Evolutionary conservation across 768 basidiomycete species (phyloP), one percentile per base, ranked within the genome.

Genomic region (Ramaria rubella): DNA sequence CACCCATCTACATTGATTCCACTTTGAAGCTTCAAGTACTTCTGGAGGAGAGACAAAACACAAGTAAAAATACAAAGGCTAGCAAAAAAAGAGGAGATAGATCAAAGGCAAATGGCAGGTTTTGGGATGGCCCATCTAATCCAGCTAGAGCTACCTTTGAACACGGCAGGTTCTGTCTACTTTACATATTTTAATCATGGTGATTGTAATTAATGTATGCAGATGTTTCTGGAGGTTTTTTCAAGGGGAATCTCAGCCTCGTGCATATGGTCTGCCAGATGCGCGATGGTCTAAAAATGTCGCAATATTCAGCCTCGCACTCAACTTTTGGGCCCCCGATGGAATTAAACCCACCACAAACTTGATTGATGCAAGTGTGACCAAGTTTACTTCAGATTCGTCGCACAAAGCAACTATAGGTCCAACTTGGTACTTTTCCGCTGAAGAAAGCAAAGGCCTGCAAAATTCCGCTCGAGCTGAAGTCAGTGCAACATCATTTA

Each of bases 291-390:
- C 19, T 17, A 29, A 19, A 27, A 17, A 30, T 14, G 19, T 45
- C 17, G 30, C 19, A 24, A 55, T 55, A 5, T 45, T 55, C n/a
- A 55, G 54, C 45, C 42, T 55, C 3, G 54, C 44, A 17, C 30
- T 55, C 15, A 55, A 46, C 24, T 55, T 55, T 23, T 55, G 54
- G 54, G 14, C 17, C 17, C 43, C 54, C 4, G 43, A 55, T 23
- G 54, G 54, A 4, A 30, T 38, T 29, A 27, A 31, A 1, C 4
- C 17, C 19, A 36, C 27, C 8, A 29, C 33, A 19, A 14, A 23
- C 8, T 36, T 55, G 19, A 38, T 55, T 24, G 40, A 45, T 33
- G 45, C 43, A 23, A 36, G 42, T 19, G 23, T 55, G 30, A 45
- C 54, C 9, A 34, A 31, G 19, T 51, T 2, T 27, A 12, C 30